A percentile compares a stretch with the other conserved stretches of the same genome.
Conservation (phyloP, 495 filamentous ascomycete species). For the Daldinia concentrica region DNA sequence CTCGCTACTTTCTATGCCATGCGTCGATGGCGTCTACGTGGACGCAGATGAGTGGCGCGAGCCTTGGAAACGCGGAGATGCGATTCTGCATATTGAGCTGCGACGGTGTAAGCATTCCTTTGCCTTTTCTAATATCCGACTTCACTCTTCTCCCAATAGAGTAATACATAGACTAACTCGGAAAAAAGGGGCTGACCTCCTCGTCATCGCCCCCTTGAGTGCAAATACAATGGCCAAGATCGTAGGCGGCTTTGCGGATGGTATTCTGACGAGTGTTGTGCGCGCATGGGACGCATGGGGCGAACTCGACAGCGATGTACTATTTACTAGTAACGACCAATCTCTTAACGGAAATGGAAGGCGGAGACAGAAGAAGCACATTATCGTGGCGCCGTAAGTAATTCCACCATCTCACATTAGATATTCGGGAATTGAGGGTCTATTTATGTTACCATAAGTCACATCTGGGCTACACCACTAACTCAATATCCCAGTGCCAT, state of each 20-base stretch:
- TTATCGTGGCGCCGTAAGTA: conserved; percentile 65
- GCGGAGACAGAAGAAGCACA: conserved; percentile 56
- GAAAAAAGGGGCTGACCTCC: conserved; percentile 69
- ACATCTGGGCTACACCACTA: not conserved
- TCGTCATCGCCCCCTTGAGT: conserved; percentile 80
- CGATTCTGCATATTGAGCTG: conserved; percentile 87
- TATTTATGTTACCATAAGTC: no score
- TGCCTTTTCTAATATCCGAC: not conserved
- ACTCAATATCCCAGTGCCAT: conserved; percentile 64
- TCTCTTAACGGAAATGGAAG: conserved; percentile 8
- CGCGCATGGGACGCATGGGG: conserved; percentile 87
- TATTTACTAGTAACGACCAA: not conserved
- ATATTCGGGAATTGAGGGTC: no score
- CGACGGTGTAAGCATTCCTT: conserved; percentile 53
- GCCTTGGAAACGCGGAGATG: conserved; percentile 73
- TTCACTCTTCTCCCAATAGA: not conserved
- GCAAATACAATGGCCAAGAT: conserved; percentile 88
- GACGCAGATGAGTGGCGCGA: conserved; percentile 83
- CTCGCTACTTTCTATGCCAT: conserved; percentile 55
- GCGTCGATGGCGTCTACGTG: conserved; percentile 76
- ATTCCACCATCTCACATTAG: not conserved
- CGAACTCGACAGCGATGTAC: conserved; percentile 56
- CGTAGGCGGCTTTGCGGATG: conserved; percentile 70
- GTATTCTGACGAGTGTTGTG: conserved; percentile 75
- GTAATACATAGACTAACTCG: not conserved